Conservation (phyloP, 768 basidiomycete genomes). For the Cystofilobasidium capitatum region DNA sequence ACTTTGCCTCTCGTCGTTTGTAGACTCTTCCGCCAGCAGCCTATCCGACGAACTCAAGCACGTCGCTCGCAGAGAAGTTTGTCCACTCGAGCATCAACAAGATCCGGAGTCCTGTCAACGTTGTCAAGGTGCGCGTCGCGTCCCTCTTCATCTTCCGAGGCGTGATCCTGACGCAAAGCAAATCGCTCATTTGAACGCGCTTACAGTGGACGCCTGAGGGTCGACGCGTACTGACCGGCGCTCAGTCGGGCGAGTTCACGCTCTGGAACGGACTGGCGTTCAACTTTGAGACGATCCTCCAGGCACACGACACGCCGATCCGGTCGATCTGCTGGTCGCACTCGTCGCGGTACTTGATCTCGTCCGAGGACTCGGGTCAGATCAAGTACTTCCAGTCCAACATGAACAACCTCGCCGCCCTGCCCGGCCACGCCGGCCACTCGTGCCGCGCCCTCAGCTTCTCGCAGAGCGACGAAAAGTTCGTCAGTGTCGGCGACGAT, state of each 20-base stretch:
- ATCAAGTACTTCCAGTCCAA: slow-evolving; percentile 98
- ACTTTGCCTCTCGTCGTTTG: not conserved
- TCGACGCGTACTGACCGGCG: slow-evolving; percentile 83
- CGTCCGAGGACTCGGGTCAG: slow-evolving; percentile 81
- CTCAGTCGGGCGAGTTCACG: slow-evolving; percentile 94
- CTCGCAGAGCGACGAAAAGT: slow-evolving; percentile 80
- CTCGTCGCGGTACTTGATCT: slow-evolving; percentile 84
- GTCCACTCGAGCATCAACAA: slow-evolving; percentile 99
- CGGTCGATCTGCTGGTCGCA: slow-evolving; percentile 83
- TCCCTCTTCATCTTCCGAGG: not conserved
- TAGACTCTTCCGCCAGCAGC: slow-evolving; percentile 91
- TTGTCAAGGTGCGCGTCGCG: slow-evolving; percentile 63
- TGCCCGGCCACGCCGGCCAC: slow-evolving; percentile 66
- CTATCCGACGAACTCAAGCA: slow-evolving; percentile 81
- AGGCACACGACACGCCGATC: slow-evolving; percentile 87
- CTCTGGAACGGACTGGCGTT: slow-evolving; percentile 98
- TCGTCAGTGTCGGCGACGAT: slow-evolving; percentile 93
- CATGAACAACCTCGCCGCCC: slow-evolving; percentile 95
- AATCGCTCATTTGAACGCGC: too few species aligned
- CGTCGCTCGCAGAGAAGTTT: slow-evolving; percentile 91
- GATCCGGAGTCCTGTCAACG: slow-evolving; percentile 91
- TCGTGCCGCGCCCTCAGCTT: slow-evolving; percentile 76
- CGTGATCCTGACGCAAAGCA: not conserved
- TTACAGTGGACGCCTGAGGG: slow-evolving; percentile 93
- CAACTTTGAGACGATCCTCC: slow-evolving; percentile 97